Evolutionary conservation across 129 eudicot genomes (phyloP).

Genomic region (Smallanthus sonchifolius): DNA sequence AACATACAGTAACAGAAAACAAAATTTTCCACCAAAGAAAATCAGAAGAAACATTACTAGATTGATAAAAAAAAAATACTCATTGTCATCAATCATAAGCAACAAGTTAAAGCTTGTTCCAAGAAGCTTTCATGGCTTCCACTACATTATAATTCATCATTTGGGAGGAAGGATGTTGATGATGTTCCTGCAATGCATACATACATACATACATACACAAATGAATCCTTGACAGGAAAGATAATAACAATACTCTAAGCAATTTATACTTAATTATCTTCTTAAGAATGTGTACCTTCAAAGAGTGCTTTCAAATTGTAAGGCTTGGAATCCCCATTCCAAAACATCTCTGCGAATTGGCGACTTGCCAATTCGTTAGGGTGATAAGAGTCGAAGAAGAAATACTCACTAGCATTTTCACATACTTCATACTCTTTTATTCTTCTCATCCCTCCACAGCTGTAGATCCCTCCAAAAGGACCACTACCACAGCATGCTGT

Average conservation of each 20-base stretch:
- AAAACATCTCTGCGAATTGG: conserved; percentile 28
- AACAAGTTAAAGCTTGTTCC: neutral
- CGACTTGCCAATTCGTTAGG: conserved; percentile 31
- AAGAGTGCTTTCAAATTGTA: conserved; percentile 25
- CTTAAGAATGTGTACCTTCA: conserved; percentile 2
- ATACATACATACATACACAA: neutral
- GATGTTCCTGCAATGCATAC: neutral
- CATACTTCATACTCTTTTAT: conserved; percentile 29
- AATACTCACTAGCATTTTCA: conserved; percentile 14
- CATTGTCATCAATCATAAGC: neutral
- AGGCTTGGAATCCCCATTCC: conserved; percentile 33
- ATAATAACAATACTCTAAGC: neutral
- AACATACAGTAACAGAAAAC: too few relatives aligned
- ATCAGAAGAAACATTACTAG: too few relatives aligned
- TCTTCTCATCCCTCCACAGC: conserved; percentile 37
- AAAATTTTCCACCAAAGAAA: too few relatives aligned
- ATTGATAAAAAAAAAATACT: too few relatives aligned
- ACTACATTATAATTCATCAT: conserved; percentile 1
- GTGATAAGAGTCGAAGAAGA: conserved; percentile 40
- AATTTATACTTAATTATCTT: neutral
- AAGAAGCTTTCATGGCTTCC: too few relatives aligned
- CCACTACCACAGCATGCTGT: conserved; percentile 56
- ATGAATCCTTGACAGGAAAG: neutral
- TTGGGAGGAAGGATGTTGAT: neutral
- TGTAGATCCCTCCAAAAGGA: conserved; percentile 27